Evolutionary conservation across 2,329 filamentous ascomycete species (phyloP).

Genomic region (Didymella glomerata): DNA sequence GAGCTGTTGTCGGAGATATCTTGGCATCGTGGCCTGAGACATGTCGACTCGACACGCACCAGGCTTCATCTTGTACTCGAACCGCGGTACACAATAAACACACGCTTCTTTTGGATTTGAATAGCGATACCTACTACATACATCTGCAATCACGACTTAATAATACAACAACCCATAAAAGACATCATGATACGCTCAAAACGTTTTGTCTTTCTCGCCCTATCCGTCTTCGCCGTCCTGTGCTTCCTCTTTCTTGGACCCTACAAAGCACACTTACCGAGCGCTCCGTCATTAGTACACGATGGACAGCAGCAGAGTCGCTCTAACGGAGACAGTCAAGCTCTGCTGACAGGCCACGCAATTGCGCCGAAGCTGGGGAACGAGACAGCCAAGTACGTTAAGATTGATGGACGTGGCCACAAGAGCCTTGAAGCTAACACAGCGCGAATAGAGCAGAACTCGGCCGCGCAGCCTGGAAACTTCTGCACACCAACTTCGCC

Average conservation of each 20-base stretch:
- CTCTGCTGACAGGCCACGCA: conserved; percentile 68
- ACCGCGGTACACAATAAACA: conserved; percentile 2
- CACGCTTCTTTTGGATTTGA: not conserved
- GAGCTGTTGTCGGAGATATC: conserved; percentile 11
- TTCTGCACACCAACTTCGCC: conserved; percentile 72
- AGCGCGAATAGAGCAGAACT: conserved; percentile 63
- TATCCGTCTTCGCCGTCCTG: conserved; percentile 65
- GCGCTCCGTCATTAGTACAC: conserved; percentile 30
- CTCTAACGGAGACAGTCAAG: conserved; percentile 30
- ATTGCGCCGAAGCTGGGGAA: conserved; percentile 86
- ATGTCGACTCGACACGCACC: conserved; percentile 1
- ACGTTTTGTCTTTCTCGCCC: conserved; percentile 56
- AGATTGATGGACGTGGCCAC: not conserved
- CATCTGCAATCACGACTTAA: not conserved
- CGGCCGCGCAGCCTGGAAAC: conserved; percentile 71
- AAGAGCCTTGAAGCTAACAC: conserved; percentile 13
- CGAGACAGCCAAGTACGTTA: conserved; percentile 71
- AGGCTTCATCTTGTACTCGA: conserved; percentile 2
- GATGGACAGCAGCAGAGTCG: conserved; percentile 28
- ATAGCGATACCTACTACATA: not conserved
- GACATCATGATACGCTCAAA: conserved; percentile 43
- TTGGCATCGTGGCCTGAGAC: conserved; percentile 15
- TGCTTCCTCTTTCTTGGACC: conserved; percentile 68
- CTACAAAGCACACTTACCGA: conserved; percentile 56
- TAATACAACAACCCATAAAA: not conserved